Percentiles rank a stretch among this genome's conserved stretches.
Evolutionary conservation across 129 eudicot species (phyloP).

Genomic region (Flaveria brownii): DNA sequence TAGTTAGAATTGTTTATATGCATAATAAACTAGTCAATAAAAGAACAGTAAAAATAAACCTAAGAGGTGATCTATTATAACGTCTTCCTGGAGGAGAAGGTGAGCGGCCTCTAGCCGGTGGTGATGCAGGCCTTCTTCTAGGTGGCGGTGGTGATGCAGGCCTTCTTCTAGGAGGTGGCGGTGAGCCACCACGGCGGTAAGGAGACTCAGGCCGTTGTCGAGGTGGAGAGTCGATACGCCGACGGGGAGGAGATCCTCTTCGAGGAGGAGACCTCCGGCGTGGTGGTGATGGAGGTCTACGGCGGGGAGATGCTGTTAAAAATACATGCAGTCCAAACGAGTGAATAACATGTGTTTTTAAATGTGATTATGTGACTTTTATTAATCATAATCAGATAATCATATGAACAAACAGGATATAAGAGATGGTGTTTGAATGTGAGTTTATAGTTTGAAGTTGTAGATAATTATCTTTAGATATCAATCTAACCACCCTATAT

Average conservation of each 20-base stretch:
- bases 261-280: slow-evolving; percentile 81
- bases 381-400: neutral
- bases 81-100: slow-evolving; percentile 81
- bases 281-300: slow-evolving; percentile 57
- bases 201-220: slow-evolving; percentile 67
- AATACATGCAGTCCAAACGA: neutral
- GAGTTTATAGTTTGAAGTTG: neutral
- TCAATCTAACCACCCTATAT: neutral
- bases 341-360: neutral
- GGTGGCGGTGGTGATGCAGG: slow-evolving; percentile 67
- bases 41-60: slow-evolving; percentile 32
- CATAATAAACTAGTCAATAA: neutral
- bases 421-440: neutral
- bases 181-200: slow-evolving; percentile 67
- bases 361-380: neutral
- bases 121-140: slow-evolving; percentile 79
- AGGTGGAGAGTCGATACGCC: slow-evolving; percentile 80
- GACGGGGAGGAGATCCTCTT: slow-evolving; percentile 86
- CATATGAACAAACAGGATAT: neutral
- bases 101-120: slow-evolving; percentile 86
- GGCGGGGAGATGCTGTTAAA: slow-evolving; percentile 68
- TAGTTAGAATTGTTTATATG: slow-evolving; percentile 1
- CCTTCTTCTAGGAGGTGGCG: slow-evolving; percentile 77
- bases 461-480: neutral
- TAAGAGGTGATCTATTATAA: slow-evolving; percentile 62